Evolutionary conservation across 305 asterid species (phyloP), one percentile per base, ranked within the genome.

Genomic region (Fraxinus ornus): DNA sequence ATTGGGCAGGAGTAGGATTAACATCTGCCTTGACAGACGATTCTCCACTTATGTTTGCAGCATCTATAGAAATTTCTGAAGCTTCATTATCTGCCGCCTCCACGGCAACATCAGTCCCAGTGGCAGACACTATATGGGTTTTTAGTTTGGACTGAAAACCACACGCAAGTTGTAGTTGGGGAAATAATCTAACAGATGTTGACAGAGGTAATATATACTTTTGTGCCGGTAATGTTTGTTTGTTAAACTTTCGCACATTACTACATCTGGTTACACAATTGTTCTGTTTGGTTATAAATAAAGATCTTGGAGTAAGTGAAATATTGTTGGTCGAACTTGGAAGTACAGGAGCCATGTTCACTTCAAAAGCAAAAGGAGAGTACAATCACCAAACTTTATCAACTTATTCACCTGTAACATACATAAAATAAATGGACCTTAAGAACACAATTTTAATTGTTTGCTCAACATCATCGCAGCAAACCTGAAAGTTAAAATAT

Each of bases 41-140:
- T 79, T 86, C 94, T 84, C 71, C 90, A 72, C 74, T 89, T 55
- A 62, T 60, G 85, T 89, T 89, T 76, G 83, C 79, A 84, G 88
- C 79, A 76, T 79, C 89, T 28, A 79, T 36, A 55, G 87, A 72
- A 80, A 85, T 77, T 82, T 70, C 83, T 8, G 89, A 52, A 28
- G 88, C 84, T 74, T 83, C 92, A 55, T 60, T 77, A 80, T 86
- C 89, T 21, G 88, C 84, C 33, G 90, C 97, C 91, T 89, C 97
- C 78, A 93, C 86, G 5, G 95, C 94, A 85, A 93, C 93, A 83
- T 92, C 97, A 52, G 95, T 87, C 75, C 93, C 93, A 36, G 96
- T 80, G 66, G 97, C 93, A 30, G 90, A 86, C 49, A 85, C 89
- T 77, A 82, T n/a, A 28, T 75, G 80, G 57, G 88, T 75, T 84